Evolutionary conservation across 1,139 yeast species (phyloP).

Genomic region (Eremothecium gossypii): DNA sequence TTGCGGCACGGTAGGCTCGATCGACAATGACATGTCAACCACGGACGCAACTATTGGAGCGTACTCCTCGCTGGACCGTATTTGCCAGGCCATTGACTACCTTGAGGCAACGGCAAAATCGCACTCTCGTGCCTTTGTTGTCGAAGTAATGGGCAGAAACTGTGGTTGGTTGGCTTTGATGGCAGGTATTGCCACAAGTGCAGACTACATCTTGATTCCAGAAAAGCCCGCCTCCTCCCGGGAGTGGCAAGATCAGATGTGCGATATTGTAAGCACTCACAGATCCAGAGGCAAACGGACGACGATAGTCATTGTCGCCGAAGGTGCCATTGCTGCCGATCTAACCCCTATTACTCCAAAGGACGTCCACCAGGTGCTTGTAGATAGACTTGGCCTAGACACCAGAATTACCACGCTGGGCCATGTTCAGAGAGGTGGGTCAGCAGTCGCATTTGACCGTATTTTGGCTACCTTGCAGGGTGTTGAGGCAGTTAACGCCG

Average conservation of each 20-base stretch:
- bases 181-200: constrained; percentile 78
- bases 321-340: constrained; percentile 67
- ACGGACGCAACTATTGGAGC: constrained; percentile 82
- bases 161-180: constrained; percentile 82
- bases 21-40: constrained; percentile 76
- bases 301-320: constrained; percentile 74
- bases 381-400: constrained; percentile 58
- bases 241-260: constrained; percentile 60
- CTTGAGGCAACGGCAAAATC: constrained; percentile 80
- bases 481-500: constrained; percentile 75
- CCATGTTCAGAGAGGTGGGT: constrained; percentile 81
- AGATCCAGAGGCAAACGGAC: constrained; percentile 65
- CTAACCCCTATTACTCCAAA: constrained; percentile 56
- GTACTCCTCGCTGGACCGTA: constrained; percentile 65
- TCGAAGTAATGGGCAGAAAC: constrained; percentile 87
- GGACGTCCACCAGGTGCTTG: constrained; percentile 60
- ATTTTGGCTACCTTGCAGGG: constrained; percentile 72
- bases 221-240: constrained; percentile 59
- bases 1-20: constrained; percentile 90
- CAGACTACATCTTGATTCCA: constrained; percentile 72
- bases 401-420: constrained; percentile 74
- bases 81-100: constrained; percentile 69
- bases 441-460: constrained; percentile 75
- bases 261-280: constrained; percentile 56
- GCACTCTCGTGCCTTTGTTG: constrained; percentile 74